Conservation (phyloP, 768 basidiomycete species). For the Rhodotorula paludigena region DNA sequence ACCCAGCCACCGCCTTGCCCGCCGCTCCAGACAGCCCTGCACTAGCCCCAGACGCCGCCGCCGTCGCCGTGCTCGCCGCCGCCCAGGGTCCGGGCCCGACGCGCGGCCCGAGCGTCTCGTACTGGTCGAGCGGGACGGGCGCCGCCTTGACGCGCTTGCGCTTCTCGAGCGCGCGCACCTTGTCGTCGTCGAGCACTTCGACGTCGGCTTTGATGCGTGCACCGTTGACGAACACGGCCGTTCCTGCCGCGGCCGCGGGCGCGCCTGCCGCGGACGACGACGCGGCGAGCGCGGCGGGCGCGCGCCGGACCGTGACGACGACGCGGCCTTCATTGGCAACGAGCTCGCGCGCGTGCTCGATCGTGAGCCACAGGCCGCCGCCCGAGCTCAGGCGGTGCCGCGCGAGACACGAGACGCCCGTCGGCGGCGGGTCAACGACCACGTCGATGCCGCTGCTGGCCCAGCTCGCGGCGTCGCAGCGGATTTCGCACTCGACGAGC, state of each 20-base stretch:
- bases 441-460: conserved; percentile 69
- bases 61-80: not conserved
- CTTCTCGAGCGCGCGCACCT: conserved; percentile 74
- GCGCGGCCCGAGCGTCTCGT: conserved; percentile 30
- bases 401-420: conserved; percentile 70
- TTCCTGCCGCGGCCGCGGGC: not conserved
- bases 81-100: not conserved
- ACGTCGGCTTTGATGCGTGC: conserved; percentile 75
- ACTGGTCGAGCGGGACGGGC: conserved; percentile 88
- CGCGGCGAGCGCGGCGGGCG: not conserved
- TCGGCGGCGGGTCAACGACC: conserved; percentile 87
- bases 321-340: conserved; percentile 17
- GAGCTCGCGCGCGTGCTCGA: conserved; percentile 79
- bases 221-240: conserved; percentile 58
- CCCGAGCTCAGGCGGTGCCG: conserved; percentile 85
- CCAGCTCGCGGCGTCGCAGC: conserved; percentile 39
- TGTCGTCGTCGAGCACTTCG: conserved; percentile 78
- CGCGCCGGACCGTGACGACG: conserved; percentile 17
- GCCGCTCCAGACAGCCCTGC: not conserved
- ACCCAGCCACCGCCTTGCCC: not conserved
- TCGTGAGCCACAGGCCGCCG: conserved; percentile 88
- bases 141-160: conserved; percentile 79
- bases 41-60: not conserved
- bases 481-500: conserved; percentile 40
- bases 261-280: not conserved